Percentiles rank a stretch among this genome's conserved stretches.
Conservation (phyloP, 78 protist genomes). For the Chrysochromulina parva region DNA sequence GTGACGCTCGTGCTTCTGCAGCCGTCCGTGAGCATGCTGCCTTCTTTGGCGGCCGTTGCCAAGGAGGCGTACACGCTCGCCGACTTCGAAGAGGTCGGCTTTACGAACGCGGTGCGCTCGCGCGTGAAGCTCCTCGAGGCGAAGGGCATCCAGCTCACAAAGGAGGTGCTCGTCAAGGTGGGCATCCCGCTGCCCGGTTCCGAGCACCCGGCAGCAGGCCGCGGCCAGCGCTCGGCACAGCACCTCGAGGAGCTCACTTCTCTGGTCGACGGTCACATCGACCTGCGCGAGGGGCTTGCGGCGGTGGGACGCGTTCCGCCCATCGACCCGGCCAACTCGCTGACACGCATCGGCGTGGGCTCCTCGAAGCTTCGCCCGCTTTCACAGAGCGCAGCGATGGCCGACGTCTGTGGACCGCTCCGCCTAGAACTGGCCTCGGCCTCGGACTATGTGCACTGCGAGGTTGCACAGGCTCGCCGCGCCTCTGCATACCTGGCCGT, state of each 20-base stretch:
- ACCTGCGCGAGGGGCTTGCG: background rate
- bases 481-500: background rate
- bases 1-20: background rate
- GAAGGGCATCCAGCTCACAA: background rate
- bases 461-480: background rate
- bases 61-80: background rate
- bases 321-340: background rate
- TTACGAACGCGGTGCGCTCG: background rate
- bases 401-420: background rate
- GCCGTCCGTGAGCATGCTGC: background rate
- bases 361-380: background rate
- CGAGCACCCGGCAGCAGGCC: background rate
- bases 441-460: background rate
- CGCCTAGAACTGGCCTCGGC: background rate
- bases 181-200: slow-evolving; percentile 5
- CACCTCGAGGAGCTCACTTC: slow-evolving; percentile 2
- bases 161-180: background rate
- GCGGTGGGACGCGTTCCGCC: background rate
- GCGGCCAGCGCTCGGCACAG: background rate
- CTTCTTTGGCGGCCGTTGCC: background rate
- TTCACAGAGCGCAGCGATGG: background rate
- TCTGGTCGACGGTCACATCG: slow-evolving; percentile 21
- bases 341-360: slow-evolving; percentile 18
- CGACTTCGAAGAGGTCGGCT: background rate
- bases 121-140: background rate